Evolutionary conservation across 495 filamentous ascomycete genomes (phyloP), one percentile per base, ranked within the genome.

Genomic region (Cudoniella acicularis): DNA sequence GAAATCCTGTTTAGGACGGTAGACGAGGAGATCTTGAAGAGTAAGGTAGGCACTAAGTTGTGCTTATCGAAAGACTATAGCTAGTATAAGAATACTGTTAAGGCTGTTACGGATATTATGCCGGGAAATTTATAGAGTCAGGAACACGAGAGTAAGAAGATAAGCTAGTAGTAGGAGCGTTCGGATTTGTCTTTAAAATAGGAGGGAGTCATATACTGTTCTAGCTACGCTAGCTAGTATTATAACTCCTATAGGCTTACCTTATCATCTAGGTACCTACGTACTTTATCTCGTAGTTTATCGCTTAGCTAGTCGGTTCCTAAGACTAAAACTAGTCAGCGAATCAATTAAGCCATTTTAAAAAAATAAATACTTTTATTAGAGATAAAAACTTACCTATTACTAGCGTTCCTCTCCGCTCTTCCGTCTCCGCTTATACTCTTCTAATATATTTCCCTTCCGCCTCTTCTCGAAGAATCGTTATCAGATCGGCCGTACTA

Each of bases 331-430:
- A 61, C 43, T 49, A 21, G 40, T 61, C 24, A 61, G 52, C 58
- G 45, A 56, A 61, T 55, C 52, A 43, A 17, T 20, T 30, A n/a
- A n/a, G n/a, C n/a, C n/a, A n/a, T n/a, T n/a, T n/a, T 61, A 3
- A 60, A 69, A 56, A 56, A 61, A 60, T 54, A 13, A 53, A 53
- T 26, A 52, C 27, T 60, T 49, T 43, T 54, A 49, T 60, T 49
- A 23, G 42, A 22, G 8, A 60, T 21, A 17, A 58, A 52, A 30
- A 49, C 47, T 60, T 60, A 60, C 42, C 57, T 20, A 60, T 60
- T 48, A 60, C 52, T n/a, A 60, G 49, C 27, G 49, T 60, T 25
- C 24, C 52, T 54, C 48, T 22, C 21, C 36, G 49, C 57, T 60
- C 41, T 60, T 43, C 57, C 22, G 50, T 54, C 43, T 53, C 57